phyloP scores from a whole-genome alignment of 805 yeast genomes.

The Isabelozyma pseudorhagii region DNA sequence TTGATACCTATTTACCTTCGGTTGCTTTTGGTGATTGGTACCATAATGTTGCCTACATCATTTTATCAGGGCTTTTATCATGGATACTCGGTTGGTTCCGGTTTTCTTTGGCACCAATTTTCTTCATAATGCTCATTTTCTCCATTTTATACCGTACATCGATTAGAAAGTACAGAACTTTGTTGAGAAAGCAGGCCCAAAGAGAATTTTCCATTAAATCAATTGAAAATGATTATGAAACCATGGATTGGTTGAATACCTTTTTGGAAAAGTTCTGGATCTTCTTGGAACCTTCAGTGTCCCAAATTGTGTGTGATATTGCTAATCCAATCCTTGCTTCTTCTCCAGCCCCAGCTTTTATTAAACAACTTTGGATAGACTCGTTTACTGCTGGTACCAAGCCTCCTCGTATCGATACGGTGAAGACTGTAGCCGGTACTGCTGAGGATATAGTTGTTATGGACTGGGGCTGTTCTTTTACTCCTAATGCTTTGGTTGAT shows the following conservation, averaged over 20 bases:
- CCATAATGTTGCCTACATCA: slow-evolving; percentile 74
- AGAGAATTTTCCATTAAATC: slow-evolving; percentile 78
- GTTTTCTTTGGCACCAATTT: slow-evolving; percentile 77
- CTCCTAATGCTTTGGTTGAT: slow-evolving; percentile 87
- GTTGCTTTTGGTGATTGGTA: slow-evolving; percentile 92
- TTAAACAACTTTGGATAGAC: slow-evolving; percentile 81
- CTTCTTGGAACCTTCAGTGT: slow-evolving; percentile 81
- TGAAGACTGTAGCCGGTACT: slow-evolving; percentile 88
- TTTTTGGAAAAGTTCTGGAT: slow-evolving; percentile 91
- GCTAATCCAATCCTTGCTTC: slow-evolving; percentile 81
- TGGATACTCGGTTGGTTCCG: slow-evolving; percentile 77
- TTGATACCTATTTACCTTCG: slow-evolving; percentile 76
- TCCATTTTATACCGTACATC: slow-evolving; percentile 79
- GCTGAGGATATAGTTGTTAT: slow-evolving; percentile 89
- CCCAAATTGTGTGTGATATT: slow-evolving; percentile 81
- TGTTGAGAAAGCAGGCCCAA: slow-evolving; percentile 75
- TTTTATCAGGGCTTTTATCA: slow-evolving; percentile 66
- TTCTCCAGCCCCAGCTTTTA: slow-evolving; percentile 75
- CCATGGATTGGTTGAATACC: slow-evolving; percentile 93
- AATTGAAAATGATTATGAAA: slow-evolving; percentile 85
- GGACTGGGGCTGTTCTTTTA: slow-evolving; percentile 94
- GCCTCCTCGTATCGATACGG: slow-evolving; percentile 90
- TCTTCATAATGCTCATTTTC: slow-evolving; percentile 61
- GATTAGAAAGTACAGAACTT: slow-evolving; percentile 71
- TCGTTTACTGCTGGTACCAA: slow-evolving; percentile 91